phyloP scores from a whole-genome alignment of 345 rosid species.

The Schrenkiella parvula region DNA sequence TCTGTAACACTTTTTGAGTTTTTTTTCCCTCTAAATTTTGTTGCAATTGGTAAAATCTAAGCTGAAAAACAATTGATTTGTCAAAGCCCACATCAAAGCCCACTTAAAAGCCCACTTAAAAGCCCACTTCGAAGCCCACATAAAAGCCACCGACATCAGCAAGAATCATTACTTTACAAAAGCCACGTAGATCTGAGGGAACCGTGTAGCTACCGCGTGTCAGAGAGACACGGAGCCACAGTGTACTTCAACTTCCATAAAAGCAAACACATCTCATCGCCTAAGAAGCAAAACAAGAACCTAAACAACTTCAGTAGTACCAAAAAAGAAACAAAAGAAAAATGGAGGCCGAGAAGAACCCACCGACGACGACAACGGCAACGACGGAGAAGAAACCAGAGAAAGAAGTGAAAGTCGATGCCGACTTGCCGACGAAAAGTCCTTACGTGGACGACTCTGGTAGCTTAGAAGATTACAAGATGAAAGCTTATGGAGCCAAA shows the following conservation, averaged over 20 bases:
- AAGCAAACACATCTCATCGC: not conserved
- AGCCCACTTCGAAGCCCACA: too few species aligned
- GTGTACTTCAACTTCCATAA: not conserved
- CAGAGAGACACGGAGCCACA: not conserved
- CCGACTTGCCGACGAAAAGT: conserved; percentile 26
- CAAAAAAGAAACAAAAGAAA: not conserved
- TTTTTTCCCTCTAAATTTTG: too few species aligned
- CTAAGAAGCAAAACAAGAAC: not conserved
- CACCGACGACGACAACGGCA: conserved; percentile 1
- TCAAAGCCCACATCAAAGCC: too few species aligned
- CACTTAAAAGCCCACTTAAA: not conserved
- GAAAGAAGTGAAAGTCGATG: not conserved
- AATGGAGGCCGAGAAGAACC: conserved; percentile 24
- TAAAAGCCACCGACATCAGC: too few species aligned
- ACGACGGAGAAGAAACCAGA: conserved; percentile 1
- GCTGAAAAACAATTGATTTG: too few species aligned
- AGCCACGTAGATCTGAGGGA: conserved; percentile 18
- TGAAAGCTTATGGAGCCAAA: conserved; percentile 53
- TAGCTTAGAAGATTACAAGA: conserved; percentile 29
- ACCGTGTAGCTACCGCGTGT: conserved; percentile 28
- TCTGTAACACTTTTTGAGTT: too few species aligned
- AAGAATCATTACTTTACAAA: too few species aligned
- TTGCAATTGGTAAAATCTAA: too few species aligned
- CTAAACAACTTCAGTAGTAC: not conserved
- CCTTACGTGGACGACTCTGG: conserved; percentile 28